Percentiles rank a stretch among this genome's conserved stretches.
Evolutionary conservation across 768 basidiomycete genomes (phyloP).

Genomic region (Trametes punicea): DNA sequence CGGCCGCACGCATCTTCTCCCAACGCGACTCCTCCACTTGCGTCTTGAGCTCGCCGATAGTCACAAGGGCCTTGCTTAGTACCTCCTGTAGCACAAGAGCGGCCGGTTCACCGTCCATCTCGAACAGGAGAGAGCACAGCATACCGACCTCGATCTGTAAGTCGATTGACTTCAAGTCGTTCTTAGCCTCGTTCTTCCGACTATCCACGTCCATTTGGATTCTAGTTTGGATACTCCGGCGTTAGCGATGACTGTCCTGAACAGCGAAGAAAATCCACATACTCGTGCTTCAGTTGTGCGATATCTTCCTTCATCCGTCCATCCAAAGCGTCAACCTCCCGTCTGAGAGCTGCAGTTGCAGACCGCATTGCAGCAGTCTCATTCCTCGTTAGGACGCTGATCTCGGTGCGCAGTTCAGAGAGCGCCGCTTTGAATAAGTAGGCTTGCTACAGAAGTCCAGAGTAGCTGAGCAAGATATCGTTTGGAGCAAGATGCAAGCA

Average conservation of each 20-base stretch:
- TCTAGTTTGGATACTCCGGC: slow-evolving; percentile 36
- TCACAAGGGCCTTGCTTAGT: slow-evolving; percentile 70
- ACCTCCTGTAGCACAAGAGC: slow-evolving; percentile 51
- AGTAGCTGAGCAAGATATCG: background rate
- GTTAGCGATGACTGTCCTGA: background rate
- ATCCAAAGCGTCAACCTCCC: slow-evolving; percentile 82
- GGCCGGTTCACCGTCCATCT: background rate
- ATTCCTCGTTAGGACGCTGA: slow-evolving; percentile 77
- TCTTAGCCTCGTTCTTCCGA: slow-evolving; percentile 85
- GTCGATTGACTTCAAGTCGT: slow-evolving; percentile 80
- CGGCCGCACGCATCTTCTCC: slow-evolving; percentile 84
- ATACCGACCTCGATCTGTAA: slow-evolving; percentile 75
- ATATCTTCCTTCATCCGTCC: slow-evolving; percentile 95
- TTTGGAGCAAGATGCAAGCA: background rate
- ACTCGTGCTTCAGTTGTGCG: slow-evolving; percentile 90
- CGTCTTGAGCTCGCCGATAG: slow-evolving; percentile 73
- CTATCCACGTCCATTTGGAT: slow-evolving; percentile 97
- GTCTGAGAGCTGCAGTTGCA: slow-evolving; percentile 67
- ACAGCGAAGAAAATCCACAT: slow-evolving; percentile 29
- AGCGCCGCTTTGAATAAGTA: slow-evolving; percentile 93
- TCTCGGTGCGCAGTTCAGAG: slow-evolving; percentile 84
- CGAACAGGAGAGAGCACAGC: background rate
- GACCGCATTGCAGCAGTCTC: slow-evolving; percentile 83
- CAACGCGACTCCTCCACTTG: slow-evolving; percentile 83
- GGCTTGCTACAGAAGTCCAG: slow-evolving; percentile 64